Percentiles rank a stretch among this genome's conserved stretches.
These are phyloP conservation scores for Trametes sanguinea DNA, from an alignment of 768 basidiomycete genomes.

Conservation along the genomic window DNA sequence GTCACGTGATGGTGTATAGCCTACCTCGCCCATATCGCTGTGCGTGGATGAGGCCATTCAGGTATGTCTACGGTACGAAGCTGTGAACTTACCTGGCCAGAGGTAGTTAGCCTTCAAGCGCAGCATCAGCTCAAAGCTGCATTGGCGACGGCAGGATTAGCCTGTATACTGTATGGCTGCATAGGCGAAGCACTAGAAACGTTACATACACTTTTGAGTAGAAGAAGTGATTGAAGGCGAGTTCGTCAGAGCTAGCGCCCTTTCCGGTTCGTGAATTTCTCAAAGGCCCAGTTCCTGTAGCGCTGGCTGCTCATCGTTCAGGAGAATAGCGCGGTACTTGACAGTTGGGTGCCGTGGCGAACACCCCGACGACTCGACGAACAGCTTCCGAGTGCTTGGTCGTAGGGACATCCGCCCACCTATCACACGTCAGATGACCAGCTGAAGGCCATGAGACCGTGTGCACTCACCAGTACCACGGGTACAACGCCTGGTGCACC, in stretches of 20 bases:
- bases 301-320: slow-evolving; percentile 78
- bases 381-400: slow-evolving; percentile 51
- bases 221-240: slow-evolving; percentile 63
- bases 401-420: slow-evolving; percentile 78
- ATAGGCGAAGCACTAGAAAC: background rate
- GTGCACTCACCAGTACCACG: slow-evolving; percentile 61
- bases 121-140: slow-evolving; percentile 65
- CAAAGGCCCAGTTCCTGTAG: slow-evolving; percentile 70
- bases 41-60: background rate
- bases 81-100: slow-evolving; percentile 47
- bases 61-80: background rate
- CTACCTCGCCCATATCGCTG: slow-evolving; percentile 39
- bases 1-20: slow-evolving; percentile 19
- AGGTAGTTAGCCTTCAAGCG: slow-evolving; percentile 69
- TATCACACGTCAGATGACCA: slow-evolving; percentile 26
- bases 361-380: slow-evolving; percentile 43
- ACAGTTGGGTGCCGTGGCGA: slow-evolving; percentile 63
- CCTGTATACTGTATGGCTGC: background rate
- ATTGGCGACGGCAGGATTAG: too few relatives aligned
- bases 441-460: background rate
- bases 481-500: slow-evolving; percentile 53
- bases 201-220: slow-evolving; percentile 52
- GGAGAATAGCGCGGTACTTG: slow-evolving; percentile 70
- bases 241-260: slow-evolving; percentile 45
- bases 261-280: slow-evolving; percentile 69